phyloP scores from a whole-genome alignment of 148 eudicot species.

The Rhododendron vialii region DNA sequence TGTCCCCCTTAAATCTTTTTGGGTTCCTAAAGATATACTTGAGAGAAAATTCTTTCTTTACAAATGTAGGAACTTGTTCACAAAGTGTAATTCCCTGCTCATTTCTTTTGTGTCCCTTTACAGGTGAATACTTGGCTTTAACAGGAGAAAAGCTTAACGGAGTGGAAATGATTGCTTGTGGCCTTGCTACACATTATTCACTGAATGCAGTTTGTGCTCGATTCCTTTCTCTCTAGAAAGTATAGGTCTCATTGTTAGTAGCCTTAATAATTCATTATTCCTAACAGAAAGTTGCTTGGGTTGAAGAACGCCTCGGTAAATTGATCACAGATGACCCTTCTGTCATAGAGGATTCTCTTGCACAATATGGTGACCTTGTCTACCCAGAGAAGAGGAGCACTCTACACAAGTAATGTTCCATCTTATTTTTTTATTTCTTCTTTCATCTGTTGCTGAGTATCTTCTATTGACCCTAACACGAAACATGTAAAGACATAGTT shows the following conservation, averaged over 20 bases:
- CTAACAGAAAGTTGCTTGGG: conserved; percentile 57
- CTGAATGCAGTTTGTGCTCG: conserved; percentile 56
- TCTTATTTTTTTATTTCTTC: neutral
- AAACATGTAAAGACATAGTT: neutral
- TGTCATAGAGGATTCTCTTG: conserved; percentile 75
- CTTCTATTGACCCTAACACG: neutral
- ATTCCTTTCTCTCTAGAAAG: conserved; percentile 5
- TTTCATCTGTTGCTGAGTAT: neutral
- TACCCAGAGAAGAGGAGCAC: conserved; percentile 67
- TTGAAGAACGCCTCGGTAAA: conserved; percentile 85
- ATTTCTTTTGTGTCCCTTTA: conserved; percentile 14
- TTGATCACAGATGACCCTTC: conserved; percentile 76
- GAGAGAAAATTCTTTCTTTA: neutral
- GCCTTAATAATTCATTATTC: neutral
- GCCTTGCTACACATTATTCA: conserved; percentile 83
- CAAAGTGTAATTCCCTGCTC: neutral
- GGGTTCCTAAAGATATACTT: neutral
- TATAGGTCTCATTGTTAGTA: neutral
- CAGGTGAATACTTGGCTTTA: conserved; percentile 93
- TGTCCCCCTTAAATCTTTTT: neutral
- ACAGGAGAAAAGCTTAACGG: conserved; percentile 94
- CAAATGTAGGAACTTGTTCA: neutral
- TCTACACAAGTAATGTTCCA: conserved; percentile 58
- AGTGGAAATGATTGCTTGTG: conserved; percentile 77
- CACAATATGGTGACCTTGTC: conserved; percentile 92